Base-by-base conservation (phyloP, 257 asterid genomes). In the Eucommia ulmoides region DNA sequence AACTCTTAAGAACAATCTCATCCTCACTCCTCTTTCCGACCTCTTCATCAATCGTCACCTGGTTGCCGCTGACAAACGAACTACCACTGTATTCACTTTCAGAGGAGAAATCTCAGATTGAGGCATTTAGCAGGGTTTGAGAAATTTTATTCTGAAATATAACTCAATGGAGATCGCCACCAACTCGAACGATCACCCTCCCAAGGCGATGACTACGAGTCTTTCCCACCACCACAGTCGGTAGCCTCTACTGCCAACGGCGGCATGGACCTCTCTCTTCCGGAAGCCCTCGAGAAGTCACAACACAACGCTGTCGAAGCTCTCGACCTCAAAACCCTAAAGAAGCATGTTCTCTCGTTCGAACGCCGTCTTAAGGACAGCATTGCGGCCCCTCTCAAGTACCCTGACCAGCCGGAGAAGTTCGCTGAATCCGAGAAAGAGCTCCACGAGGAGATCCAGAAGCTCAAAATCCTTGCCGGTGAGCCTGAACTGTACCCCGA, bases 401-500 rank as follows among this genome's bases (percentile, higher is more conserved):
- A 85, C 58, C 96, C 98, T 0, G 98, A 89, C 69, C 85, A 85
- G 52, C 96, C 98, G 4, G 96, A 85, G 8, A 89, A 85, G 54
- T 89, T 89, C 59, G 96, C 96, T 2, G 98, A 89, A 61, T 80
- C 98, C 52, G 98, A 89, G 61, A 60, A 85, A 14, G 94, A 82
- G 63, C 96, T 89, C 42, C 98, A 89, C 72, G 96, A 85, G 7
- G 96, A 89, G 79, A 79, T 89, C 61, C 81, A 82, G 64, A 86
- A 83, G 76, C 96, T 89, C 53, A 85, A 83, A 53, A 64, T 89
- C 59, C 80, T 89, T 45, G 91, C 98, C 1, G 96, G 85, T 16
- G 96, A 84, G 19, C 98, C 98, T 18, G 96, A 89, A 55, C 88
- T 85, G 20, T 89, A 89, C 70, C 91, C 96, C 21, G 94, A 89